Percentiles rank a stretch among this genome's conserved stretches.
Conservation (phyloP, 768 basidiomycete species). For the Termitomyces titanicus region DNA sequence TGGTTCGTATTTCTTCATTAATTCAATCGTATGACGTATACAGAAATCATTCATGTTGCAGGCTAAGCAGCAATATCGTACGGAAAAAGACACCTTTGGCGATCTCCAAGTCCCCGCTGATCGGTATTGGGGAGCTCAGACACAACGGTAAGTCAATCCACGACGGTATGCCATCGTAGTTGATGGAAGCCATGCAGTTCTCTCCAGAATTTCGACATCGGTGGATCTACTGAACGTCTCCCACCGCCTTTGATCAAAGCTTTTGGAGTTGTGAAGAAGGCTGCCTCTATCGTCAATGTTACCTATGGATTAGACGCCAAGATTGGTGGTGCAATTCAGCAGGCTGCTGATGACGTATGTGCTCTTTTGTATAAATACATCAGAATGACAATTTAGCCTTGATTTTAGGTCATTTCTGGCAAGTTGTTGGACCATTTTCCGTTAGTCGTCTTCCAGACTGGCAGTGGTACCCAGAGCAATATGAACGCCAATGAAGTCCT, state of each 20-base stretch:
- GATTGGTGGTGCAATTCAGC: conserved; percentile 83
- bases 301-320: conserved; percentile 88
- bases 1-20: conserved; percentile 19
- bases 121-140: conserved; percentile 98
- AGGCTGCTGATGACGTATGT: conserved; percentile 87
- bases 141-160: conserved; percentile 64
- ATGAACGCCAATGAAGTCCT: conserved; percentile 97
- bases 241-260: conserved; percentile 97
- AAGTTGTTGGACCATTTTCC: conserved; percentile 96
- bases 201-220: conserved; percentile 97
- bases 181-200: conserved; percentile 39
- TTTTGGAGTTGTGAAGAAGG: conserved; percentile 96
- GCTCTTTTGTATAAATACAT: background rate
- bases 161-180: background rate
- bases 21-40: background rate
- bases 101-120: conserved; percentile 75
- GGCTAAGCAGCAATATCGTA: conserved; percentile 57
- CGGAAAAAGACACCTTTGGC: conserved; percentile 94
- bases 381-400: background rate
- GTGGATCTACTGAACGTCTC: conserved; percentile 89
- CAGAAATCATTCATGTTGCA: conserved; percentile 10
- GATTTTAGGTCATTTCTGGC: conserved; percentile 84
- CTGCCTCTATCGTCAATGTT: conserved; percentile 87
- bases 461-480: conserved; percentile 98
- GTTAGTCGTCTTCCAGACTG: conserved; percentile 98